Evolutionary conservation across 129 eudicot species (phyloP), one percentile per base, ranked within the genome.

Genomic region (Pulicaria dysenterica): DNA sequence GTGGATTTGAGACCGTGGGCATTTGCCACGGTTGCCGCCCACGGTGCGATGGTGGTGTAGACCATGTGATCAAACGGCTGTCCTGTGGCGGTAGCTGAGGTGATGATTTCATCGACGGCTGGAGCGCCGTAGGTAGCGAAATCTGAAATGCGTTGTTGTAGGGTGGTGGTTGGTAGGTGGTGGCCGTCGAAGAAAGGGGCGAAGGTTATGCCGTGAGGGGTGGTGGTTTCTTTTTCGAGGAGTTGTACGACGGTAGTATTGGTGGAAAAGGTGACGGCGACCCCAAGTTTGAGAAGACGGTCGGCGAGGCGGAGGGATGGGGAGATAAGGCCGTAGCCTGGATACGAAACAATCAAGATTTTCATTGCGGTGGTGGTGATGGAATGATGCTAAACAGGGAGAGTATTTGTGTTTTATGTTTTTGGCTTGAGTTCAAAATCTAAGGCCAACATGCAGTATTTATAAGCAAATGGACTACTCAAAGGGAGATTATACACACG

Each of bases 21-120:
- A 37, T 62, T 67, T 3, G 86, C 84, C 77, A 88, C 89, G 37
- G 51, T 40, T 0, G 80, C 78, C 0, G 49, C 85, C 94, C 94
- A 88, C 1, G 82, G 79, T 43, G 80, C n/a, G n/a, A 74, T 62
- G 10, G 50, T 47, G 48, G 80, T 79, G 84, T 88, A 84, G 11
- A 85, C 82, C 45, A 84, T 2, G 62, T 69, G 73, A 39, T 51
- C 40, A 69, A 69, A 69, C 3, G 85, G 83, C 0, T 58, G 60
- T 8, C 78, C 79, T 3, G 31, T n/a, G 1, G 47, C 38, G 3
- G 47, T 44, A 0, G 69, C 37, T 4, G 67, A 19, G 5, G 9
- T 5, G 4, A 86, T 70, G 67, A 66, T 45, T 3, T 69, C 72
- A 5, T 17, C 56, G 2, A 76, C 7, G 1, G 73, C 50, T 14